Conservation (phyloP, 148 eudicot species). For the Vaccinium corymbosum region DNA sequence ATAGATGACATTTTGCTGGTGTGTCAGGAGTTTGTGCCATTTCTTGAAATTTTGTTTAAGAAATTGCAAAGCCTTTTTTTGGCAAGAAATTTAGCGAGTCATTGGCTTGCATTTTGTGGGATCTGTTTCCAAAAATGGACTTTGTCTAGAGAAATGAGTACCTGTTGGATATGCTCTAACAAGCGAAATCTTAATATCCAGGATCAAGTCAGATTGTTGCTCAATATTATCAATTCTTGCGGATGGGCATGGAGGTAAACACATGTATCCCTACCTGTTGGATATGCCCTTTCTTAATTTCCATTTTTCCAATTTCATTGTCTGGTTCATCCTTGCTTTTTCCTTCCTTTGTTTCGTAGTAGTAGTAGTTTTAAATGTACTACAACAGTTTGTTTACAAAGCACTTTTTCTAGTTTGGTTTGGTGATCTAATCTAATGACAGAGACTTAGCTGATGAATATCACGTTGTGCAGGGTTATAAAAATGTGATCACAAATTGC, state of each 20-base stretch:
- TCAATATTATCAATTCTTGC: constrained; percentile 33
- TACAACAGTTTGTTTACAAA: neutral
- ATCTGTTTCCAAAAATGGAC: neutral
- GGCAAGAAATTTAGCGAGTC: neutral
- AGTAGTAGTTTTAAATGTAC: neutral
- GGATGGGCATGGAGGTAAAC: constrained; percentile 11
- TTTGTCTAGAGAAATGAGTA: neutral
- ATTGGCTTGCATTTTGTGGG: neutral
- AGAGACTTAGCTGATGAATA: neutral
- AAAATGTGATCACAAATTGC: constrained; percentile 10
- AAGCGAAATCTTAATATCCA: constrained; percentile 6
- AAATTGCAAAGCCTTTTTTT: neutral
- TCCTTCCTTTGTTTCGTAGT: neutral
- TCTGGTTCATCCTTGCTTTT: too few species aligned
- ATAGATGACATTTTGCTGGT: neutral
- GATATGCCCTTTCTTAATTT: too few species aligned
- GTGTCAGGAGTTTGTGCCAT: neutral
- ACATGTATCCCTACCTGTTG: neutral
- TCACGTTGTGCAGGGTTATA: neutral
- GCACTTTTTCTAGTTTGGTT: neutral
- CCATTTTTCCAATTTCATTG: too few species aligned
- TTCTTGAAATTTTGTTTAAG: neutral
- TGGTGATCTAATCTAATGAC: neutral
- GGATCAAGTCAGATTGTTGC: constrained; percentile 52
- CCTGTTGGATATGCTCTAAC: neutral